Base-by-base conservation (phyloP, 2,329 filamentous ascomycete species). In the Diaporthe australafricana region DNA sequence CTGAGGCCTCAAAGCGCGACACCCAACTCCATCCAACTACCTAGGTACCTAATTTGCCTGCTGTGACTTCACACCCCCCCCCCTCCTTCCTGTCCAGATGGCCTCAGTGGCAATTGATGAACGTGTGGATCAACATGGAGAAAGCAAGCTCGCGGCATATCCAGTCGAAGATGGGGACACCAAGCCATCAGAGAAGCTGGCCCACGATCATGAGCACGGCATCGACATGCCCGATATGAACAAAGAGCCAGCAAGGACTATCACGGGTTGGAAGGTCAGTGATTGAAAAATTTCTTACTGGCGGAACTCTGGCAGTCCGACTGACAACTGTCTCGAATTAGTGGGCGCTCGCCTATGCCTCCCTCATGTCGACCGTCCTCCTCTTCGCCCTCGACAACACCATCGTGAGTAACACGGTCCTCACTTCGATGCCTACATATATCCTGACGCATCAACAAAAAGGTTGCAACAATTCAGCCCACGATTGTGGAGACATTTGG, bases 341-440 rank as follows among this genome's bases (percentile, higher is more conserved):
- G 68, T 70, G 68, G 68, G 68, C 42, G 11, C 22, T 70, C 11
- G 56, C 55, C 9, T 70, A 63, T 30, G 56, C 25, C 8, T 70
- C 68, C 16, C 56, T 70, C 7, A 50, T 70, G 32, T 52, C 45
- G 7, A 40, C 55, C 7, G 48, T 67, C 25, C 56, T 71, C 2
- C 50, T 71, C 5, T 71, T 71, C n/a, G 35, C 69, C 22, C 25
- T 71, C 35, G 69, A 71, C 27, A 71, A 71, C 42, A 71, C 69
- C 25, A 67, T 71, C 14, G 69, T 68, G n/a, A 48, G 50, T 38
- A 27, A 12, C 1, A 2, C 3, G 7, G 16, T 42, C 2, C 20
- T 45, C 5, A 32, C 1, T 5, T 3, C 6, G 17, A 17, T 20
- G 9, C 1, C 1, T 3, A 5, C 8, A 7, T n/a, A 4, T 3